Conservation (phyloP, 1,139 yeast species). For the Debaryomyces sp. region DNA sequence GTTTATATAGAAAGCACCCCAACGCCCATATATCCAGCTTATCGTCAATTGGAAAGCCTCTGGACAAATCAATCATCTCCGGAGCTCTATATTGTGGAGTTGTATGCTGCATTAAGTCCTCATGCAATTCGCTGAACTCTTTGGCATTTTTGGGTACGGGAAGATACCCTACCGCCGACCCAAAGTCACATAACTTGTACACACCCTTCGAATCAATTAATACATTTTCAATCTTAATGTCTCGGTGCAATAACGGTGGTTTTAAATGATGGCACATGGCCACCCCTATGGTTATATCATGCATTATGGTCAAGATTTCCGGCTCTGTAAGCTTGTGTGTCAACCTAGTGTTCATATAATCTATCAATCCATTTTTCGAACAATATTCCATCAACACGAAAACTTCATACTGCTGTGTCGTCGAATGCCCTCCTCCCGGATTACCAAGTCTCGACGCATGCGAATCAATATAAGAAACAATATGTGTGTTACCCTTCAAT, state of each 20-base stretch:
- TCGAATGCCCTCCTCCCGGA: slow-evolving; percentile 28
- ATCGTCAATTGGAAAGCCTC: slow-evolving; percentile 88
- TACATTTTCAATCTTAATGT: slow-evolving; percentile 93
- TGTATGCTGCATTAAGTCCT: slow-evolving; percentile 87
- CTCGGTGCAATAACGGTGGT: slow-evolving; percentile 88
- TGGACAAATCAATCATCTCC: slow-evolving; percentile 89
- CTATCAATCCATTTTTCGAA: slow-evolving; percentile 81
- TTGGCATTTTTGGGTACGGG: slow-evolving; percentile 66
- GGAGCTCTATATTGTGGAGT: slow-evolving; percentile 98
- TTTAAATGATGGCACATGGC: slow-evolving; percentile 84
- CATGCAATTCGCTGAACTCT: slow-evolving; percentile 70
- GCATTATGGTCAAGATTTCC: slow-evolving; percentile 82
- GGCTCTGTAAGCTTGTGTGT: slow-evolving; percentile 78
- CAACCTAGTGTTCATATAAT: slow-evolving; percentile 90
- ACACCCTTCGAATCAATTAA: slow-evolving; percentile 71
- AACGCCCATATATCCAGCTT: slow-evolving; percentile 97
- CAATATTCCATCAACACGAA: slow-evolving; percentile 92
- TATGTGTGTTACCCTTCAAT: slow-evolving; percentile 71
- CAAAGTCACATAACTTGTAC: slow-evolving; percentile 91
- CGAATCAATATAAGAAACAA: slow-evolving; percentile 90
- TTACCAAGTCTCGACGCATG: slow-evolving; percentile 74
- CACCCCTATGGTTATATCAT: slow-evolving; percentile 79
- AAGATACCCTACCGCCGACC: slow-evolving; percentile 77
- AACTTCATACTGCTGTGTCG: slow-evolving; percentile 72
- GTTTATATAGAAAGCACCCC: slow-evolving; percentile 86